These are phyloP conservation scores for Achlya hypogyna DNA, from an alignment of 352 stramenopile species.

Conservation along the genomic window DNA sequence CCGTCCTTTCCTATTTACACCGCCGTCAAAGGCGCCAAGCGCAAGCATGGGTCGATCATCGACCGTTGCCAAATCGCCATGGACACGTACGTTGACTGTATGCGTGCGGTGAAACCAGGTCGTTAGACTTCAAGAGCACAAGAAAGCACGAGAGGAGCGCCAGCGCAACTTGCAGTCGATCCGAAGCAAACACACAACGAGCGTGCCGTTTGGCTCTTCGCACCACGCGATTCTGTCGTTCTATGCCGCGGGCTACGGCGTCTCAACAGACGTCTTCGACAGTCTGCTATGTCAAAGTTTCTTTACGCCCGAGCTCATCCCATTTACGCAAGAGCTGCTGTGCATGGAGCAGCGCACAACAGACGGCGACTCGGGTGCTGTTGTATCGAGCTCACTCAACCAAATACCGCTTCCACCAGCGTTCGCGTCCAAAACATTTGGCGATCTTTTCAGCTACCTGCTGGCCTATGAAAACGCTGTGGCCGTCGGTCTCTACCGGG, in stretches of 20 bases:
- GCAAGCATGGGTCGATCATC: background rate
- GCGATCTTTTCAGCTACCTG: constrained; percentile 44
- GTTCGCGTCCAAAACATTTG: constrained; percentile 40
- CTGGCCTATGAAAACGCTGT: constrained; percentile 36
- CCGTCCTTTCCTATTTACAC: background rate
- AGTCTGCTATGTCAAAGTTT: constrained; percentile 66
- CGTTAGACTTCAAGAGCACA: constrained; percentile 5
- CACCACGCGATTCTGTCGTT: constrained; percentile 41
- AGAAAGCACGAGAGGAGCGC: constrained; percentile 27
- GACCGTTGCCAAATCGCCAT: background rate
- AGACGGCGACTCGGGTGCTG: constrained; percentile 7
- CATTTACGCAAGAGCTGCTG: constrained; percentile 53
- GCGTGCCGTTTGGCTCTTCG: constrained; percentile 35
- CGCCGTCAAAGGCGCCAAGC: background rate
- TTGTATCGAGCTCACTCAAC: constrained; percentile 37
- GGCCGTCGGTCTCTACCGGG: constrained; percentile 44
- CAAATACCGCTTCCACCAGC: constrained; percentile 39
- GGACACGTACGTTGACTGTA: background rate
- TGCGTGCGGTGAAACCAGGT: background rate
- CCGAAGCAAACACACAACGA: constrained; percentile 31
- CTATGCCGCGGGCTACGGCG: constrained; percentile 52
- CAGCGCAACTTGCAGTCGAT: constrained; percentile 34
- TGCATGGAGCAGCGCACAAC: constrained; percentile 45
- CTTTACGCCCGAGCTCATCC: constrained; percentile 50
- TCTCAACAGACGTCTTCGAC: constrained; percentile 59